Evolutionary conservation across 169 alveolate genomes (phyloP).

Genomic region (Eimeria necatrix): DNA sequence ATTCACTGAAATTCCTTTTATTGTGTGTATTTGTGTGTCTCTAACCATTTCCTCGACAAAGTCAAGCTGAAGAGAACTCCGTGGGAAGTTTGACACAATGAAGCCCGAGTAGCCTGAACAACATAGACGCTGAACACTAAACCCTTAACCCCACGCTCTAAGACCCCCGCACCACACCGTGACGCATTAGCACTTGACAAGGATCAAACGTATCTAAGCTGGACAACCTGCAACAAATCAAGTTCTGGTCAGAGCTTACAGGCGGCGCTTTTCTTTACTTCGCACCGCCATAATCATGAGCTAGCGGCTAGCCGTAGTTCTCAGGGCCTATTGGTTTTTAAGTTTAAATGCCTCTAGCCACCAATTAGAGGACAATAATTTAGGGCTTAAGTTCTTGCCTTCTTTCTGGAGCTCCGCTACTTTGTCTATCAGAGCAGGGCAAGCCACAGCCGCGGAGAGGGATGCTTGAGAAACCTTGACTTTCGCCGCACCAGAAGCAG

Average conservation of each 20-base stretch:
- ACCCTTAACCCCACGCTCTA: background rate
- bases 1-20: no score
- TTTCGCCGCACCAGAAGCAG: conserved; percentile 23
- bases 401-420: conserved; percentile 43
- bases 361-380: background rate
- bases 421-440: conserved; percentile 56
- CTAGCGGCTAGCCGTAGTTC: no score
- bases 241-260: no score
- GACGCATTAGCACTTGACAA: background rate
- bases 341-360: no score
- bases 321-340: no score
- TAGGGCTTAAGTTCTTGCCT: conserved; percentile 51
- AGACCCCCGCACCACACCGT: background rate
- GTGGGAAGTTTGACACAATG: conserved; percentile 54
- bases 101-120: conserved; percentile 57
- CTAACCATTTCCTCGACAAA: conserved; percentile 59
- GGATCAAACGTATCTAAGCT: no score
- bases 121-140: background rate
- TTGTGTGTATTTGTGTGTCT: background rate
- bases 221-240: no score
- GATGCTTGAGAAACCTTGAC: background rate
- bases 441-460: conserved; percentile 20
- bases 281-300: no score
- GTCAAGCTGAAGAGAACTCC: conserved; percentile 40
- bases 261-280: no score